Evolutionary conservation across 2,329 filamentous ascomycete species (phyloP), one percentile per base, ranked within the genome.

Genomic region (Botrytis elliptica): DNA sequence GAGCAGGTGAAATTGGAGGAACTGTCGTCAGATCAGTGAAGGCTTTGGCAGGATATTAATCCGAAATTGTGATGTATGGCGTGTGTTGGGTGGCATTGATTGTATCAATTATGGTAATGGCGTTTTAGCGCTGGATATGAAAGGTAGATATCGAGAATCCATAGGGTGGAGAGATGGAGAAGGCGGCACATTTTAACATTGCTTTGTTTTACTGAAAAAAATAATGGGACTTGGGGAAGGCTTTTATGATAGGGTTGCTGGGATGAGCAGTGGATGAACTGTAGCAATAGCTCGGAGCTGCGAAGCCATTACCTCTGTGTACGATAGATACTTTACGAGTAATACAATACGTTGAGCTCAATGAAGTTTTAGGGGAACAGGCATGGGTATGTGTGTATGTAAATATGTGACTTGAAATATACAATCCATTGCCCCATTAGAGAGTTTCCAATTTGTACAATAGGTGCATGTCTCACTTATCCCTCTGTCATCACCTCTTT

Each of bases 21-120:
- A 36, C 71, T 55, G 63, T 71, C 0, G 74, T 66, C 36, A 74
- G 69, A 52, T 74, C 71, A 14, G 46, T 74, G 8, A 73, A 59
- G 55, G 36, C 44, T 36, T 65, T 75, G 62, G 67, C 57, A 29
- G 72, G 74, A 64, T 71, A 75, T 65, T 74, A 46, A 66, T 44
- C 38, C 22, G 18, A 42, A 3, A 22, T 33, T 42, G n/a, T 42
- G 40, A 42, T 42, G 40, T n/a, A 60, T n/a, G 33, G 22, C n/a
- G 55, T 33, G 38, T 33, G 49, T 46, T 38, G 52, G 38, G 38
- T 44, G 36, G 40, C 33, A 22, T n/a, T 70, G 14, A n/a, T n/a
- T n/a, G n/a, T 44, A 36, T 46, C 40, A 36, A 38, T 46, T 25
- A 18, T 70, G 55, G 52, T 22, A 44, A 52, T 20, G 44, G 70